A percentile compares a stretch with the other conserved stretches of the same genome.
These are phyloP conservation scores for Aspergillus ellipticus DNA, from an alignment of 495 filamentous ascomycete genomes.

Conservation along the genomic window DNA sequence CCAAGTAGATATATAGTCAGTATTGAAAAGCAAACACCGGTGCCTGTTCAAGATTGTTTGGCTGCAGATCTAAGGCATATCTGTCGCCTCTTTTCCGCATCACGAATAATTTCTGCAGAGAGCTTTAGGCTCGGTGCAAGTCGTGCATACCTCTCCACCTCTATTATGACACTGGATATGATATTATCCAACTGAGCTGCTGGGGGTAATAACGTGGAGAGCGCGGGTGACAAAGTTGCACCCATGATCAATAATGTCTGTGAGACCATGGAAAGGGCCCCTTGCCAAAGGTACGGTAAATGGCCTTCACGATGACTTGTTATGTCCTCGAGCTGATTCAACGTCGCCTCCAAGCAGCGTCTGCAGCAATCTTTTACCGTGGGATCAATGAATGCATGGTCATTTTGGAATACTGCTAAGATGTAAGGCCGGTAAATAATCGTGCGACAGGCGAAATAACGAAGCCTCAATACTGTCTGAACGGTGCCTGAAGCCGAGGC, in stretches of 20 bases:
- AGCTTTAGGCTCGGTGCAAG: conserved; percentile 71
- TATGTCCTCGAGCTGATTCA: conserved; percentile 76
- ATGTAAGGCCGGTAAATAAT: conserved; percentile 85
- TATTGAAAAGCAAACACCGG: not conserved
- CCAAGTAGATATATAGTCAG: not conserved
- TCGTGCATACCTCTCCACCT: conserved; percentile 68
- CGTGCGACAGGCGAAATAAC: conserved; percentile 79
- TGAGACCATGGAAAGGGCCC: conserved; percentile 75
- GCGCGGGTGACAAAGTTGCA: conserved; percentile 73
- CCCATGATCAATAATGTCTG: conserved; percentile 80
- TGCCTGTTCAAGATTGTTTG: not conserved
- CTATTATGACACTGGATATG: conserved; percentile 68
- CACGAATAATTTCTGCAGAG: conserved; percentile 72
- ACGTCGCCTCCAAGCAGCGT: conserved; percentile 76
- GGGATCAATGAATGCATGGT: conserved; percentile 63
- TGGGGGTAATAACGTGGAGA: conserved; percentile 63
- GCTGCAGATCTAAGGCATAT: conserved; percentile 26
- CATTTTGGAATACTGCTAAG: conserved; percentile 73
- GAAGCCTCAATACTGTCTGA: conserved; percentile 72
- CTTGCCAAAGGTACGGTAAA: conserved; percentile 85
- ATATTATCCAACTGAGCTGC: conserved; percentile 63
- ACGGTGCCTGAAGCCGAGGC: conserved; percentile 64
- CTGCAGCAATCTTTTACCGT: conserved; percentile 71
- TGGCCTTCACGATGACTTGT: conserved; percentile 78
- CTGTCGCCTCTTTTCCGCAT: conserved; percentile 67